A percentile compares a stretch with the other conserved stretches of the same genome.
These are phyloP conservation scores for Loxodes magnus DNA, from an alignment of 73 alveolate genomes.

Conservation along the genomic window DNA sequence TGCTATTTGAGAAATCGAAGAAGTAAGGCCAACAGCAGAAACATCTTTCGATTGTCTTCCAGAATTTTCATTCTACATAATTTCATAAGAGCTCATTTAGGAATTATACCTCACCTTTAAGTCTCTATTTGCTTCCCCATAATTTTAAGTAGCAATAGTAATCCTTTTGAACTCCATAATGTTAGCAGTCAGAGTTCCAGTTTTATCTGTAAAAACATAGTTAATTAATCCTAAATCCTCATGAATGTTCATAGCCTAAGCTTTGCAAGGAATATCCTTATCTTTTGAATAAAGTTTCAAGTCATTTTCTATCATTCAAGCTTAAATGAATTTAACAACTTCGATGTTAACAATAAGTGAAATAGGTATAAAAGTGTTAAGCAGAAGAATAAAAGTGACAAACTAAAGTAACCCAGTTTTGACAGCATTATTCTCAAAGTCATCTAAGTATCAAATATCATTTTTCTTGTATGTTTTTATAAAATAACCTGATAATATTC, in stretches of 20 bases:
- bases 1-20: too few species aligned
- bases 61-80: too few species aligned
- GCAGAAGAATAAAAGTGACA: conserved; percentile 22
- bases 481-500: conserved; percentile 6
- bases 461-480: neutral
- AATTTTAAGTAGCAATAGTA: neutral
- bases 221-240: conserved; percentile 80
- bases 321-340: conserved; percentile 71
- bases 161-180: conserved; percentile 51
- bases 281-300: conserved; percentile 31
- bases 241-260: conserved; percentile 53
- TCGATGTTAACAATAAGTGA: conserved; percentile 72
- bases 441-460: neutral
- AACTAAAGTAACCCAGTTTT: neutral
- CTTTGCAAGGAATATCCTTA: conserved; percentile 36
- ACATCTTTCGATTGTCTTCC: too few species aligned
- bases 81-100: too few species aligned
- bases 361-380: conserved; percentile 81
- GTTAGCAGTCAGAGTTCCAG: conserved; percentile 84
- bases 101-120: neutral
- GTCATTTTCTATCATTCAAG: conserved; percentile 61
- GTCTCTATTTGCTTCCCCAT: neutral
- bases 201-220: conserved; percentile 75
- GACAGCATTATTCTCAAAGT: neutral
- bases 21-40: too few species aligned